phyloP scores from a whole-genome alignment of 768 basidiomycete species.

The Pisolithus tinctorius region DNA sequence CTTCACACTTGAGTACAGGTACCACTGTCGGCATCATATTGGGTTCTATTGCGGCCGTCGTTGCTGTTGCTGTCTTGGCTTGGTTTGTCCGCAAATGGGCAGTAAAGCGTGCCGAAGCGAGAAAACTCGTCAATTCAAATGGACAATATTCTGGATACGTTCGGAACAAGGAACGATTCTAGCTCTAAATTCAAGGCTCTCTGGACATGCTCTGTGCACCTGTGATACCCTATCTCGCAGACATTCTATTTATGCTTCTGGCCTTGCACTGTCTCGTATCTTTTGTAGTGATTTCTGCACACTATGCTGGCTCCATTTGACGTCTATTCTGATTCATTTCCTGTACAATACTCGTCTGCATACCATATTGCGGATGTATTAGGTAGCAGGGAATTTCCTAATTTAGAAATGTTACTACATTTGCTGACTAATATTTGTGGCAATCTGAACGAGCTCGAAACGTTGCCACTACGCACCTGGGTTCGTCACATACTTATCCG shows the following conservation, averaged over 20 bases:
- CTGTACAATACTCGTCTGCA: no score
- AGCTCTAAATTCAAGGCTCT: background rate
- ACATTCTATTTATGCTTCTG: no score
- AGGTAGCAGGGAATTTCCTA: no score
- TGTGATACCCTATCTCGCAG: no score
- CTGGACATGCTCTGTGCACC: background rate
- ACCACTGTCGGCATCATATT: constrained; percentile 43
- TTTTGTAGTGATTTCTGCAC: no score
- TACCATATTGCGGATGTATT: no score
- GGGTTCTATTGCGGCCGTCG: constrained; percentile 43
- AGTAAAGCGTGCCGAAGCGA: constrained; percentile 25
- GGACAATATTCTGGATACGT: constrained; percentile 16
- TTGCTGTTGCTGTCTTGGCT: constrained; percentile 31
- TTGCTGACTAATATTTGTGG: no score
- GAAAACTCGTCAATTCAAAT: constrained; percentile 17
- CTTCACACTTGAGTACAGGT: constrained; percentile 22
- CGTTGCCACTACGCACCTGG: no score
- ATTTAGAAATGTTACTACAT: no score
- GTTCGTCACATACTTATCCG: background rate
- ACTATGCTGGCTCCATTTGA: no score
- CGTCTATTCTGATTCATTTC: no score
- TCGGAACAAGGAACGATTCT: constrained; percentile 1
- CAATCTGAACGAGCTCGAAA: no score
- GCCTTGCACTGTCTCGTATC: background rate
- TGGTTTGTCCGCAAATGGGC: constrained; percentile 49